A percentile compares a stretch with the other conserved stretches of the same genome.
Conservation (phyloP, 805 yeast genomes). For the Pichia exigua region DNA sequence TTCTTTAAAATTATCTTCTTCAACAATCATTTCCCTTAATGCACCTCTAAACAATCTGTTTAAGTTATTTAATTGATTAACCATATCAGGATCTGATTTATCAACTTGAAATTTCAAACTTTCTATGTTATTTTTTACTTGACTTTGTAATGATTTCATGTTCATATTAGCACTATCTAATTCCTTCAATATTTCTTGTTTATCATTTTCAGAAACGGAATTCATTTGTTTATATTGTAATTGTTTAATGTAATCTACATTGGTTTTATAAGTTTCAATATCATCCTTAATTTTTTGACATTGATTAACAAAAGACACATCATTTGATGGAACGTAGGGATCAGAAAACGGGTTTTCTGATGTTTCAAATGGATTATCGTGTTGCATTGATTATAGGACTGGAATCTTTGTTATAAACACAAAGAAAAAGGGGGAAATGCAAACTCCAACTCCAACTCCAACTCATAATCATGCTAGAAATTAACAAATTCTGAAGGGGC, state of each 20-base stretch:
- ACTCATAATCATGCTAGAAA: too few relatives aligned
- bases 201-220: slow-evolving; percentile 6
- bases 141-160: slow-evolving; percentile 5
- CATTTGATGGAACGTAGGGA: slow-evolving; percentile 4
- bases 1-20: slow-evolving; percentile 74
- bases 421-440: neutral
- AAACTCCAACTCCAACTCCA: too few relatives aligned
- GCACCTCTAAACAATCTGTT: slow-evolving; percentile 73
- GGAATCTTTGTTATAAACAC: too few relatives aligned
- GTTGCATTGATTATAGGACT: neutral
- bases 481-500: neutral
- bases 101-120: slow-evolving; percentile 55
- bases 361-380: slow-evolving; percentile 7
- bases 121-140: slow-evolving; percentile 62
- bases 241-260: slow-evolving; percentile 6
- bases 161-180: slow-evolving; percentile 9
- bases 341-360: slow-evolving; percentile 11
- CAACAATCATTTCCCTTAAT: slow-evolving; percentile 72
- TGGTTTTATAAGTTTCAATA: slow-evolving; percentile 4
- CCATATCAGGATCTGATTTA: slow-evolving; percentile 61
- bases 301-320: neutral
- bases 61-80: slow-evolving; percentile 78
- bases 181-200: slow-evolving; percentile 3
- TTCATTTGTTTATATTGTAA: slow-evolving; percentile 13
- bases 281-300: slow-evolving; percentile 7